A percentile compares a stretch with the other conserved stretches of the same genome.
Evolutionary conservation across 2,329 filamentous ascomycete species (phyloP).

Genomic region (Purpureocillium takamizusanense): DNA sequence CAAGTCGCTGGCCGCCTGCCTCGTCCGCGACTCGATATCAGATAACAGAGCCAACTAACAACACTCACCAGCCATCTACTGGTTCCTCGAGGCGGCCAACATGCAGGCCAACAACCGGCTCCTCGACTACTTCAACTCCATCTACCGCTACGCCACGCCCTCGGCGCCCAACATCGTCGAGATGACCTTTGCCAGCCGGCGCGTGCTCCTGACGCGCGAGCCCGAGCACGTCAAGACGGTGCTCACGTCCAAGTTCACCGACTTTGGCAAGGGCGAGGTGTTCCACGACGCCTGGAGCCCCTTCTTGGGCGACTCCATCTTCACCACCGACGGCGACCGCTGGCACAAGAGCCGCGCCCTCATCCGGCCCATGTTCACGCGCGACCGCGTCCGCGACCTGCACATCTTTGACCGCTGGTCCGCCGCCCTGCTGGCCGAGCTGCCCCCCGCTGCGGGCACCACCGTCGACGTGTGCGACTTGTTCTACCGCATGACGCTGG

Average conservation of each 20-base stretch:
- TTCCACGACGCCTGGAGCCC: conserved; percentile 70
- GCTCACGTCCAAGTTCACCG: conserved; percentile 73
- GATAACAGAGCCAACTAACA: too few species aligned
- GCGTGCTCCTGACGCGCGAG: conserved; percentile 70
- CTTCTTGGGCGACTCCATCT: conserved; percentile 68
- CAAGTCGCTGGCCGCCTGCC: too few species aligned
- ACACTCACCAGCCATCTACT: conserved; percentile 1
- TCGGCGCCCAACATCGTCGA: conserved; percentile 32
- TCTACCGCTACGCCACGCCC: conserved; percentile 5
- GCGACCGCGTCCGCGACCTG: conserved; percentile 73
- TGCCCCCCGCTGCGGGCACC: conserved; percentile 18
- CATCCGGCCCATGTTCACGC: conserved; percentile 79
- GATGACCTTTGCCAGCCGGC: conserved; percentile 39
- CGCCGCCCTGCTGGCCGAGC: conserved; percentile 6
- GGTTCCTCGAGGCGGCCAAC: conserved; percentile 3
- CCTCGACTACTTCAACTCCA: conserved; percentile 6
- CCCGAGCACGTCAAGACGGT: conserved; percentile 88
- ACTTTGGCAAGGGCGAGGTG: conserved; percentile 71
- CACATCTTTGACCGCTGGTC: conserved; percentile 57
- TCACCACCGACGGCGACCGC: conserved; percentile 66
- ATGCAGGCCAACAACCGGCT: conserved; percentile 11
- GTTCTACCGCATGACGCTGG: conserved; percentile 75
- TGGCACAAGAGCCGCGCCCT: conserved; percentile 76
- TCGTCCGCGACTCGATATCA: too few species aligned
- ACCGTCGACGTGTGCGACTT: conserved; percentile 64